These are phyloP conservation scores for Mimosa bimucronata DNA, from an alignment of 306 rosid genomes.

Conservation along the genomic window DNA sequence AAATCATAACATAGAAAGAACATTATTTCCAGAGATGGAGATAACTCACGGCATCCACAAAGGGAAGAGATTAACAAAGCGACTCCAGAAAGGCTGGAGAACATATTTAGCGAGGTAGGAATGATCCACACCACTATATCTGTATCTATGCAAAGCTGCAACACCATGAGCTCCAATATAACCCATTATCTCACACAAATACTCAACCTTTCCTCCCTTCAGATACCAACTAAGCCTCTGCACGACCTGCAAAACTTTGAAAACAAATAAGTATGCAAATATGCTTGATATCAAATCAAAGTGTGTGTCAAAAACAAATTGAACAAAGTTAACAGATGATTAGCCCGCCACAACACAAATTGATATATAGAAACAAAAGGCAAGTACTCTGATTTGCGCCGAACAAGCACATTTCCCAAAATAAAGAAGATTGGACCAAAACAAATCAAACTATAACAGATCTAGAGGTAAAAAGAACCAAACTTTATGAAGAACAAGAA, in stretches of 20 bases:
- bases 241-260: constrained; percentile 49
- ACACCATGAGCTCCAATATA: constrained; percentile 89
- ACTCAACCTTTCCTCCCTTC: constrained; percentile 37
- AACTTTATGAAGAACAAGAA: neutral
- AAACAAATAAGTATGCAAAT: constrained; percentile 33
- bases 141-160: constrained; percentile 77
- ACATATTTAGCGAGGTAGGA: constrained; percentile 85
- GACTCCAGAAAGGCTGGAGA: constrained; percentile 90
- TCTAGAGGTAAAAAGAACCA: neutral
- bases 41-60: constrained; percentile 99
- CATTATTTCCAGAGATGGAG: constrained; percentile 29
- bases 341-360: neutral
- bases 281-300: constrained; percentile 15
- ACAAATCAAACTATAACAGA: constrained; percentile 31
- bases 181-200: constrained; percentile 61
- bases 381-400: constrained; percentile 1
- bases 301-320: neutral
- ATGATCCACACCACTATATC: constrained; percentile 91
- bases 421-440: neutral
- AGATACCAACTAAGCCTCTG: constrained; percentile 40
- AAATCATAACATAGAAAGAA: constrained; percentile 22
- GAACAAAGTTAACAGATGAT: neutral
- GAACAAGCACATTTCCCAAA: constrained; percentile 18
- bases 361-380: constrained; percentile 7
- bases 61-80: constrained; percentile 78